phyloP scores from a whole-genome alignment of 2,329 filamentous ascomycete species.

The Boeremia exigua region DNA sequence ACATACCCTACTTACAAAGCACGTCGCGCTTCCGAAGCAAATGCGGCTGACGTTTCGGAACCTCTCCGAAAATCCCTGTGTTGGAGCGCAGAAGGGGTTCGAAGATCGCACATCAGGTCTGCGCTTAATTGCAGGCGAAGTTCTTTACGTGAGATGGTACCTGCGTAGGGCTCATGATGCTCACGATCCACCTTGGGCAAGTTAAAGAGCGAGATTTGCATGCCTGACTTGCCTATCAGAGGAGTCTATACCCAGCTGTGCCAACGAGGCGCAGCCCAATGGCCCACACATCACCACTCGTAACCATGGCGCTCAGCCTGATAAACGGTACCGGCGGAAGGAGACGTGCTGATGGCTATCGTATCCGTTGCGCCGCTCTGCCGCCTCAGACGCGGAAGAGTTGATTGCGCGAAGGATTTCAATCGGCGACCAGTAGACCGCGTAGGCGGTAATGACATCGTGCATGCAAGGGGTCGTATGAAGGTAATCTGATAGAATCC shows the following conservation, averaged over 20 bases:
- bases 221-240: not conserved
- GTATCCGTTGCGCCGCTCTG: constrained; percentile 7
- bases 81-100: not conserved
- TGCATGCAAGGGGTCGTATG: constrained; percentile 3
- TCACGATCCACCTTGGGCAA: not conserved
- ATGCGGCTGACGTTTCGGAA: not conserved
- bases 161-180: not conserved
- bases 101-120: not conserved
- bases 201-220: not conserved
- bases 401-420: constrained; percentile 6
- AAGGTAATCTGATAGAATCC: not conserved
- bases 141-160: not conserved
- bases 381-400: not conserved
- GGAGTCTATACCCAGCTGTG: not conserved
- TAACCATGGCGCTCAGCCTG: not conserved
- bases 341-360: not conserved
- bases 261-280: constrained; percentile 7
- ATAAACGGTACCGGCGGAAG: not conserved
- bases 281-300: not conserved
- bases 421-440: not conserved
- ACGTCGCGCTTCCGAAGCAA: not conserved
- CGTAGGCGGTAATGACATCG: not conserved
- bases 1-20: not conserved
- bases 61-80: not conserved
- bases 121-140: not conserved